Evolutionary conservation across 2,329 filamentous ascomycete species (phyloP), one percentile per base, ranked within the genome.

Genomic region (Orbilia oligospora): DNA sequence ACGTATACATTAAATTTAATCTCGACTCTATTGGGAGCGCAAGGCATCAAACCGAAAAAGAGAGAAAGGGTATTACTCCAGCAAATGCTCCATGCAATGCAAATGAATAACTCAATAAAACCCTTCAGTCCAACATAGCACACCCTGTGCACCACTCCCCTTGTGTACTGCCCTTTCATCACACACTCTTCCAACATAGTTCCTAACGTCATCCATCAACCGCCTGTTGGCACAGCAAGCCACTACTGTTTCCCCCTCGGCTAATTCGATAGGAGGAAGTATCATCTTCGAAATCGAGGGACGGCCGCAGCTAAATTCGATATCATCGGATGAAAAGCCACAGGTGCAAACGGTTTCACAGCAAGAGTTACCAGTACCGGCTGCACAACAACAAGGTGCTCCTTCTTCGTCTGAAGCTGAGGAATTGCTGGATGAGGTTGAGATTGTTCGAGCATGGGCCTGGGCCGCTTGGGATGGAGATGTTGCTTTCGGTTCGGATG

Each of bases 91-190:
- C 36, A 30, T 12, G 36, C 56, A 27, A 61, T 61, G 46, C 12
- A 44, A 61, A 27, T 12, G 56, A 9, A 16, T 5, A 49, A 20
- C 12, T 71, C 20, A 78, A 20, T 78, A 78, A 27, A 78, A 78
- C 3, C 75, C 75, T 38, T 78, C 75, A 3, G 75, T 78, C 75
- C 75, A 78, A 36, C 75, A 78, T 22, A 78, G 68, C 5, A 78
- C 53, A 30, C 75, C 75, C 20, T 78, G 75, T 22, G 75, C 75
- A 18, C 75, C 75, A 36, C 63, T 78, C 1, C 76, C 76, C 27
- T 79, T 79, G 30, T 79, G 70, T 9, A 79, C 76, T 6, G 76
- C 76, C 16, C 76, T 9, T 36, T 79, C 76, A 22, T 79, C 76
- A 18, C 76, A 79, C 18, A 79, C 48, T 16, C 27, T 71, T 10